A percentile compares a stretch with the other conserved stretches of the same genome.
phyloP scores from a whole-genome alignment of 306 rosid genomes.

The Dicorynia guianensis region DNA sequence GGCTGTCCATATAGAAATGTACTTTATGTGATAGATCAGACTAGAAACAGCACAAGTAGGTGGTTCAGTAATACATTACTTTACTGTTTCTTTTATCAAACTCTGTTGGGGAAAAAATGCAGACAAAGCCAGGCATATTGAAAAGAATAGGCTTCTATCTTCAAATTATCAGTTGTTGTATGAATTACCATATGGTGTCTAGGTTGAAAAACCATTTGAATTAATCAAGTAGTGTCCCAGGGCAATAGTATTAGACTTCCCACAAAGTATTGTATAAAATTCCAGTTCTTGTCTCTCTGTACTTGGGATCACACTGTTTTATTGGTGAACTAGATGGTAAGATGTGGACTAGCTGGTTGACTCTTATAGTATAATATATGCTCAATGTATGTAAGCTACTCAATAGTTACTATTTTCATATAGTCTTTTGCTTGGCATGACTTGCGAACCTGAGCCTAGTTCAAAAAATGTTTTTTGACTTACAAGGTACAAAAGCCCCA shows the following conservation, averaged over 20 bases:
- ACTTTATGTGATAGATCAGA: too few species aligned
- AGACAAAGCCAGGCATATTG: not conserved
- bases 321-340: not conserved
- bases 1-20: not conserved
- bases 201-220: conserved; percentile 18
- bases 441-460: not conserved
- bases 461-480: not conserved
- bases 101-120: not conserved
- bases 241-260: not conserved
- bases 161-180: not conserved
- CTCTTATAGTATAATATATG: not conserved
- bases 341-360: not conserved
- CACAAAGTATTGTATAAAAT: not conserved
- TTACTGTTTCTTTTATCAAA: too few species aligned
- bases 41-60: too few species aligned
- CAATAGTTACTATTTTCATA: too few species aligned
- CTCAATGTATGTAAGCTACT: not conserved
- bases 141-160: not conserved
- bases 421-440: not conserved
- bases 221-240: not conserved
- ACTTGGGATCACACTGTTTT: not conserved
- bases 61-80: too few species aligned
- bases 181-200: not conserved
- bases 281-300: not conserved
- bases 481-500: not conserved